Evolutionary conservation across 306 rosid genomes (phyloP), one percentile per base, ranked within the genome.

Genomic region (Cicer judaicum): DNA sequence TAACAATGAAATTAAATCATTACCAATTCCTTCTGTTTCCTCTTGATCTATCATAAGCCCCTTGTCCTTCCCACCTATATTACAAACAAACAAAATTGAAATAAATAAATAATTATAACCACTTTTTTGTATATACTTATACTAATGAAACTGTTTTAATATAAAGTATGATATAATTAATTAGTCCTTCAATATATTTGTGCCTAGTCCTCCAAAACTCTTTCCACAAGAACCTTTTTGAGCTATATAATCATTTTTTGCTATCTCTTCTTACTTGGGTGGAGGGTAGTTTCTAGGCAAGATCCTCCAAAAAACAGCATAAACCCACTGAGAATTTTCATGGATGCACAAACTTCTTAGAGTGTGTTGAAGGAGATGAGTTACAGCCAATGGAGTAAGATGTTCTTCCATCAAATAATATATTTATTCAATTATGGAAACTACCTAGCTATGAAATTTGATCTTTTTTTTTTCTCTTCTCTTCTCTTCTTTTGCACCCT

Each of bases 11-110:
- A 49, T 13, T 13, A 49, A 5, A n/a, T 60, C 18, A 29, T 49
- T 86, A 92, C 99, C 99, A 95, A 72, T 95, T 95, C 80, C 98
- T 95, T 81, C 98, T 89, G 86, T 95, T 92, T 69, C 98, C 99
- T 90, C 98, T 92, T 74, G 99, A 92, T 88, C 97, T 87, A 69
- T 95, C 99, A 78, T 84, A 92, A 65, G 90, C 96, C 38, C 92
- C 99, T 75, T 87, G 98, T 81, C 92, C 94, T 74, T 92, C 99
- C 99, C 99, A 95, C 91, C 99, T 95, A 80, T 88, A 78, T 80
- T 59, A 18, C 6, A 7, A 70, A 74, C 10, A 69, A 44, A 74
- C 57, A 69, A 63, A 29, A 19, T 19, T 19, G 21, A 19, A 19
- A 19, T 19, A 19, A 19, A 43, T 64, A 56, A 21, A 78, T 11